These are phyloP conservation scores for Metschnikowia kofuensis DNA, from an alignment of 805 yeast species.

Conservation along the genomic window DNA sequence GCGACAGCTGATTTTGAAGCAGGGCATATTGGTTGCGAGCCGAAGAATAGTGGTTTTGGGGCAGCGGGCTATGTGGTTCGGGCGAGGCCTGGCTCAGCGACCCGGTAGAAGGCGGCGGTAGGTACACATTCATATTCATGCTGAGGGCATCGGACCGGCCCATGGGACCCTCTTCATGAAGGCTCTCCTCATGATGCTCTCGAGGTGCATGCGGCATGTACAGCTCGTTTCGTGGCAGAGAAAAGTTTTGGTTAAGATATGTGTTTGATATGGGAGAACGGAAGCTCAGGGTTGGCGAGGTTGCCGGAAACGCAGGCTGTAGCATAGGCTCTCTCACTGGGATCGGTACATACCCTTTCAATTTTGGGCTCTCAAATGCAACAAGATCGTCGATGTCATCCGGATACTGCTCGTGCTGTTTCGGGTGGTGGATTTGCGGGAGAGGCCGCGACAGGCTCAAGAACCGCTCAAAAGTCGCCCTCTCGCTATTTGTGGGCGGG, in stretches of 20 bases:
- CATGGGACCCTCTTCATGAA: not conserved
- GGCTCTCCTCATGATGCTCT: not conserved
- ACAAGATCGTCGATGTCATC: slow-evolving; percentile 37
- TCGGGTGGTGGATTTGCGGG: slow-evolving; percentile 16
- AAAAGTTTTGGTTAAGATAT: not conserved
- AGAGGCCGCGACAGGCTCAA: slow-evolving; percentile 7
- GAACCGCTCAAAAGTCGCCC: slow-evolving; percentile 7
- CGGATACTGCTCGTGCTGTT: slow-evolving; percentile 12
- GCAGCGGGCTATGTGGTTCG: slow-evolving; percentile 26
- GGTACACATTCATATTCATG: slow-evolving; percentile 23
- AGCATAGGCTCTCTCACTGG: slow-evolving; percentile 36
- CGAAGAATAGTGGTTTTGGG: slow-evolving; percentile 20
- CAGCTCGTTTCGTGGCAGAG: not conserved
- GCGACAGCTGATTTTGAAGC: slow-evolving; percentile 9
- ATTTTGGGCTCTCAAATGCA: slow-evolving; percentile 13
- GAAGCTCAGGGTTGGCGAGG: not conserved
- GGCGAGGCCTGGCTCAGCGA: slow-evolving; percentile 34
- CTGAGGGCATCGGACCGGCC: slow-evolving; percentile 7
- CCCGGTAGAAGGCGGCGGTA: slow-evolving; percentile 39
- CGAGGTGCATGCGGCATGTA: not conserved
- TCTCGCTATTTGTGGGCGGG: slow-evolving; percentile 23
- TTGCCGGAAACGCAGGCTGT: too few relatives aligned
- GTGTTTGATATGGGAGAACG: not conserved
- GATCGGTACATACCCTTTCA: slow-evolving; percentile 35
- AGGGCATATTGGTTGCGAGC: slow-evolving; percentile 20